Evolutionary conservation across 768 basidiomycete genomes (phyloP), one percentile per base, ranked within the genome.

Genomic region (Naganishia randhawae): DNA sequence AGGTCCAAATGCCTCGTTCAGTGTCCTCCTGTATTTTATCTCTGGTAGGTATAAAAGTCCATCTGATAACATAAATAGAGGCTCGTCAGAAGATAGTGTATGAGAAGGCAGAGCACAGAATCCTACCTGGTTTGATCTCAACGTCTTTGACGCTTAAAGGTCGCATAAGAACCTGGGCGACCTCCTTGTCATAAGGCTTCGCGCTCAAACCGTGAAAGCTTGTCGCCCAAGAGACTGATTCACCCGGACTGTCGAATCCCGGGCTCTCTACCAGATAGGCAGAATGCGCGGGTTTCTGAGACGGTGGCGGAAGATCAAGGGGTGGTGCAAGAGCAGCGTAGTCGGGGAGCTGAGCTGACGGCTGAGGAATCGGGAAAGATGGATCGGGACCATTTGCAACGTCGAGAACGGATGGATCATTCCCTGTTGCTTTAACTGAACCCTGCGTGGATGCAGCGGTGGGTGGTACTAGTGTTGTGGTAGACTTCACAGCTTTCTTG

Each of bases 41-140:
- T 97, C 95, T 22, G 95, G 95, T 8, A 98, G 86, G 80, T 97
- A 98, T 13, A 96, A 81, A 48, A 98, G 83, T 5, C 95, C 95
- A 73, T 97, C 95, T 95, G 71, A 10, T 67, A 41, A 63, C 29
- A 32, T 39, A 10, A 19, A 57, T 25, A 45, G 52, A 32, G 45
- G 27, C 8, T 31, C 22, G 32, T 31, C 33, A 33, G 48, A 16
- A 6, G 29, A n/a, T 14, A 3, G 19, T 50, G 16, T 39, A 19
- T 19, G 22, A 11, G 6, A 10, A 45, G 29, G 27, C 25, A 39
- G 14, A 50, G 27, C 29, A 17, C 19, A 16, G n/a, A 11, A 16
- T 81, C 86, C 61, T 52, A 89, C 93, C 94, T 65, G 95, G 95
- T 77, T 97, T 97, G 37, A 95, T 88, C 81, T 98, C 94, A 39